Conservation (phyloP, 805 yeast species). For the Saccharomyces eubayanus region DNA sequence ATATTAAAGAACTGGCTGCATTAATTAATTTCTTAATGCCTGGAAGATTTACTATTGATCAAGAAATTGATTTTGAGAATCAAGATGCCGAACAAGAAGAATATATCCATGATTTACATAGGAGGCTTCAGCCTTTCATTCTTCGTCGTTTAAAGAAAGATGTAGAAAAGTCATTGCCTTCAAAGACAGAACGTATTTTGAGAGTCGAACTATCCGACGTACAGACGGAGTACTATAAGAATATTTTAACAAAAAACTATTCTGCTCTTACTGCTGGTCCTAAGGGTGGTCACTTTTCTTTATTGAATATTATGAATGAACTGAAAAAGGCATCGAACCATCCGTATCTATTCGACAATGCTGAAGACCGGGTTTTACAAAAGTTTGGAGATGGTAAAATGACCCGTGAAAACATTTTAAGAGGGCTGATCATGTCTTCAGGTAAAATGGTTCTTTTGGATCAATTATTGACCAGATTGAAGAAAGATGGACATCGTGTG, state of each 20-base stretch:
- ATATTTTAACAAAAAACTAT: conserved; percentile 86
- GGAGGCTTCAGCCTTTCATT: conserved; percentile 82
- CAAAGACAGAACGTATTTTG: conserved; percentile 89
- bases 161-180: conserved; percentile 93
- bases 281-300: conserved; percentile 68
- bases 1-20: conserved; percentile 91
- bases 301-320: conserved; percentile 89
- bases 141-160: conserved; percentile 91
- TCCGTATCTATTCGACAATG: conserved; percentile 90
- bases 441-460: conserved; percentile 97
- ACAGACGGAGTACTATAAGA: conserved; percentile 91
- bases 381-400: conserved; percentile 49
- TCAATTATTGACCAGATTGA: conserved; percentile 72
- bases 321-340: conserved; percentile 95
- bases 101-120: conserved; percentile 79
- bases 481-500: conserved; percentile 93
- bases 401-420: conserved; percentile 69
- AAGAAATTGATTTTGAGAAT: conserved; percentile 89
- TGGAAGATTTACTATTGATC: conserved; percentile 80
- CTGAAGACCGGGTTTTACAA: conserved; percentile 71
- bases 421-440: conserved; percentile 93
- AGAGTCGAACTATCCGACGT: conserved; percentile 91
- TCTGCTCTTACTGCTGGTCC: conserved; percentile 82
- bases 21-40: conserved; percentile 94
- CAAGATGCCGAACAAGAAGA: conserved; percentile 82